phyloP scores from a whole-genome alignment of 306 rosid species.

The Quercus variabilis region DNA sequence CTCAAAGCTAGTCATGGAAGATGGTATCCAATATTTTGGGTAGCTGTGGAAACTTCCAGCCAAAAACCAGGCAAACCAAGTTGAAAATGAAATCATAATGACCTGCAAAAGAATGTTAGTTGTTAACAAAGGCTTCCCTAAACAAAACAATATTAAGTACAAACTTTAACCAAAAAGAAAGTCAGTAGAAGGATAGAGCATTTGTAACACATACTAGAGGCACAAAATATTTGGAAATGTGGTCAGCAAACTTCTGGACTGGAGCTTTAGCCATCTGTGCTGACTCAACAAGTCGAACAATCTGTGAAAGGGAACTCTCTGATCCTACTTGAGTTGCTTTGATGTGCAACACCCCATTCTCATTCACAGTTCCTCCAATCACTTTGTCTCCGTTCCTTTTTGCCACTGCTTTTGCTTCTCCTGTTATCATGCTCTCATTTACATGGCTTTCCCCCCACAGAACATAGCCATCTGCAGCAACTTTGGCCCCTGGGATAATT shows the following conservation, averaged over 20 bases:
- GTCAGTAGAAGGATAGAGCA: background rate
- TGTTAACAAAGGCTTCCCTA: background rate
- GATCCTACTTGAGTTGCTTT: slow-evolving; percentile 79
- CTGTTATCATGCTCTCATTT: slow-evolving; percentile 88
- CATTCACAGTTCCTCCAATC: slow-evolving; percentile 80
- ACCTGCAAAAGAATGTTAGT: slow-evolving; percentile 39
- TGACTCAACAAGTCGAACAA: slow-evolving; percentile 80
- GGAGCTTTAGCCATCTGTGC: slow-evolving; percentile 97
- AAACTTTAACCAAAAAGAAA: background rate
- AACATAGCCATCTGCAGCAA: slow-evolving; percentile 71
- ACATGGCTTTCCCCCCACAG: slow-evolving; percentile 70
- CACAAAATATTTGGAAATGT: slow-evolving; percentile 77
- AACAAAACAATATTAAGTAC: background rate
- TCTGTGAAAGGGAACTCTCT: slow-evolving; percentile 77
- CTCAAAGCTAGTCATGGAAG: slow-evolving; percentile 69
- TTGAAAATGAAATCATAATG: slow-evolving; percentile 53
- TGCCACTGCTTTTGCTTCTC: slow-evolving; percentile 56
- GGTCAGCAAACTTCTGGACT: slow-evolving; percentile 77
- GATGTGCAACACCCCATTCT: slow-evolving; percentile 70
- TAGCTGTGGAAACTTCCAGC: slow-evolving; percentile 61
- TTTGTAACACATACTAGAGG: slow-evolving; percentile 31
- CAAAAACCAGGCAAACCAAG: slow-evolving; percentile 75
- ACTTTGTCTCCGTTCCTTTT: slow-evolving; percentile 61
- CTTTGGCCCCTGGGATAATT: slow-evolving; percentile 64
- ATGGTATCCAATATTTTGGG: slow-evolving; percentile 76